phyloP scores from a whole-genome alignment of 2,329 filamentous ascomycete genomes.

The Ramularia endophylla region DNA sequence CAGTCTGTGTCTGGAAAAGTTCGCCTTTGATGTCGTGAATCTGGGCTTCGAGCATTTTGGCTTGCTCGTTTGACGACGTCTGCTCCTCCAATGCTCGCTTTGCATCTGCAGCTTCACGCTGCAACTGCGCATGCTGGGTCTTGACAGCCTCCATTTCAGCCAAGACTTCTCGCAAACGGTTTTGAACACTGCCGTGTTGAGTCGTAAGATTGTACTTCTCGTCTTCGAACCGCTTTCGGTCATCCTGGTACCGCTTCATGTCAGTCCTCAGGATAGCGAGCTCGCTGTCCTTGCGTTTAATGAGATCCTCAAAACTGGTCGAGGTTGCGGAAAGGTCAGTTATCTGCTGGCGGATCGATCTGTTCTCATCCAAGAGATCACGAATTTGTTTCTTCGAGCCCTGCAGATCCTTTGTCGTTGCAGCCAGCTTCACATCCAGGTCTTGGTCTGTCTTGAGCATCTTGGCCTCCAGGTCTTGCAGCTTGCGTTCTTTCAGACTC shows the following conservation, averaged over 20 bases:
- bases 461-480: slow-evolving; percentile 78
- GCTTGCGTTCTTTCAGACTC: slow-evolving; percentile 79
- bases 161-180: slow-evolving; percentile 74
- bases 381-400: slow-evolving; percentile 66
- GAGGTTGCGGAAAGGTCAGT: slow-evolving; percentile 84
- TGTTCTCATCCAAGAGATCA: slow-evolving; percentile 73
- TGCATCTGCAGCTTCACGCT: slow-evolving; percentile 83
- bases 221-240: slow-evolving; percentile 70
- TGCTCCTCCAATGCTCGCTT: slow-evolving; percentile 81
- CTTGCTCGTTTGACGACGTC: slow-evolving; percentile 82
- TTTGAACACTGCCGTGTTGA: slow-evolving; percentile 74
- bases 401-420: slow-evolving; percentile 73
- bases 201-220: slow-evolving; percentile 65
- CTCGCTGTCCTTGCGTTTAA: slow-evolving; percentile 91
- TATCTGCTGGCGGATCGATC: slow-evolving; percentile 76
- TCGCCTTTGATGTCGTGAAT: slow-evolving; percentile 81
- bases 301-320: slow-evolving; percentile 89
- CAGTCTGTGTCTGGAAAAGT: slow-evolving; percentile 76
- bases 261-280: slow-evolving; percentile 78
- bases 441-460: slow-evolving; percentile 83
- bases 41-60: slow-evolving; percentile 80
- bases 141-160: slow-evolving; percentile 83
- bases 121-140: slow-evolving; percentile 74
- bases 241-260: slow-evolving; percentile 73
- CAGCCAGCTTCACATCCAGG: slow-evolving; percentile 74